Percentiles rank a stretch among this genome's conserved stretches.
Evolutionary conservation across 345 rosid genomes (phyloP).

Genomic region (Gossypium bickii): DNA sequence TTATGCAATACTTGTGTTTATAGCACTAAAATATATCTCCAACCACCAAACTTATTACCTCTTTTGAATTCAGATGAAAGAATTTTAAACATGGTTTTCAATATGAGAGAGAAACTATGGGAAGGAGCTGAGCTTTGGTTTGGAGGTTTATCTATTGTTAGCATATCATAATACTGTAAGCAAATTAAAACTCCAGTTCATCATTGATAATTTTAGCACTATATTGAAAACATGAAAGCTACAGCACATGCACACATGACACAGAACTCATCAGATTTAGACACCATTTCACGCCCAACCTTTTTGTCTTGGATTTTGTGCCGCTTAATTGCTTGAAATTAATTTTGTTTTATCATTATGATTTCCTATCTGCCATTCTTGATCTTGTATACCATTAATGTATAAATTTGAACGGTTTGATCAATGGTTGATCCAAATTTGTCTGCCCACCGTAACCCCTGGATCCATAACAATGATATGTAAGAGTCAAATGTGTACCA

Average conservation of each 20-base stretch:
- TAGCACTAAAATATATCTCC: too few species aligned
- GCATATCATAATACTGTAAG: neutral
- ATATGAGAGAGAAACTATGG: neutral
- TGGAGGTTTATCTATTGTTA: neutral
- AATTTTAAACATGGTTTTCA: neutral
- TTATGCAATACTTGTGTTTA: too few species aligned
- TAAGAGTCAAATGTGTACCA: neutral
- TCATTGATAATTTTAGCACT: neutral
- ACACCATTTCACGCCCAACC: neutral
- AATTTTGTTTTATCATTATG: neutral
- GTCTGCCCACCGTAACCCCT: neutral
- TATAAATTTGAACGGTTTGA: neutral
- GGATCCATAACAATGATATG: neutral
- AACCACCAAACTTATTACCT: too few species aligned
- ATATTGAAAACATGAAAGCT: neutral
- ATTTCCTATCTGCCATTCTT: neutral
- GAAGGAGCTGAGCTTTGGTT: neutral
- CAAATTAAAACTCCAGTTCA: neutral
- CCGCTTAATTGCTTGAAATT: neutral
- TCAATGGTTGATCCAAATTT: neutral
- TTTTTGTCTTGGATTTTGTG: neutral
- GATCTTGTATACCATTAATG: neutral
- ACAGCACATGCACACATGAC: neutral
- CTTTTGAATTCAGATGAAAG: too few species aligned
- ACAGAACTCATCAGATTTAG: neutral